Conservation (phyloP, 768 basidiomycete species). For the Suillus sp. region DNA sequence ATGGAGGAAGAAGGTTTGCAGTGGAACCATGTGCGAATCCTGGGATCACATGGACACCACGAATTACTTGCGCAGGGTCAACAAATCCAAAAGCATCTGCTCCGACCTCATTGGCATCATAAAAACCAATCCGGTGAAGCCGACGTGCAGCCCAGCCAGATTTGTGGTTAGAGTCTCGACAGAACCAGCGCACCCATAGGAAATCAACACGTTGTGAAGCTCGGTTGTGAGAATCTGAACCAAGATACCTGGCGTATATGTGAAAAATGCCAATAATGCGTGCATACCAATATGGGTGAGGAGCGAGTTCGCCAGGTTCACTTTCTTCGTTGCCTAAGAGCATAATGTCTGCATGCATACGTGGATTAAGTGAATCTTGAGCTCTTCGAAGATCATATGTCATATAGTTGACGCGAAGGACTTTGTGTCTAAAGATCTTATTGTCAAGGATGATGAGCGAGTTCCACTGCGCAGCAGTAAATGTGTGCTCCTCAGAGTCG, state of each 20-base stretch:
- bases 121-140: constrained; percentile 43
- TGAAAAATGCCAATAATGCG: constrained; percentile 39
- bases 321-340: constrained; percentile 27
- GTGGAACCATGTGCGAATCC: too few relatives aligned
- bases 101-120: constrained; percentile 17
- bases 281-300: constrained; percentile 42
- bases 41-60: constrained; percentile 44
- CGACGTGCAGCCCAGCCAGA: constrained; percentile 30
- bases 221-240: constrained; percentile 24
- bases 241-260: constrained; percentile 5
- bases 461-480: constrained; percentile 24
- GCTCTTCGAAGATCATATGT: constrained; percentile 30
- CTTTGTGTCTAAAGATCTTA: constrained; percentile 36
- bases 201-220: constrained; percentile 35
- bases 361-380: constrained; percentile 32
- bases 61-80: constrained; percentile 43
- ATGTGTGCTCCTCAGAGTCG: constrained; percentile 19
- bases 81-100: constrained; percentile 49
- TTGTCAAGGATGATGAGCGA: constrained; percentile 29
- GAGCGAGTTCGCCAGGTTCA: not conserved
- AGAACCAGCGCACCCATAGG: constrained; percentile 45
- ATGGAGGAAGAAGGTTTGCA: too few relatives aligned
- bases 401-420: constrained; percentile 34
- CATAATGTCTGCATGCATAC: constrained; percentile 39
- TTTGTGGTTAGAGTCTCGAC: constrained; percentile 25